These are phyloP conservation scores for Heterobasidion occidentale DNA, from an alignment of 1,284 basidiomycete species.

Conservation along the genomic window DNA sequence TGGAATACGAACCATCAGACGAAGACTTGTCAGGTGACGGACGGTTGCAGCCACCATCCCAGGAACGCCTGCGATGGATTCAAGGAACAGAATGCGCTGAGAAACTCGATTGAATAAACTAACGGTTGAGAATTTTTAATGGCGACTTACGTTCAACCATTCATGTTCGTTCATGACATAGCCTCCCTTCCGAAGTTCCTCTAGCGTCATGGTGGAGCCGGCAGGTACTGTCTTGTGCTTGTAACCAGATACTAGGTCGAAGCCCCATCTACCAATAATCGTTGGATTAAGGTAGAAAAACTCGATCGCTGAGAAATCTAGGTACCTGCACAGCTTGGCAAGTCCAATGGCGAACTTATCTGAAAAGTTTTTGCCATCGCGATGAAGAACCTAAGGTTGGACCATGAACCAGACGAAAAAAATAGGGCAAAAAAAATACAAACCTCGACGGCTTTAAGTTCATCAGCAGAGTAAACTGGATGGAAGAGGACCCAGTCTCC, in stretches of 20 bases:
- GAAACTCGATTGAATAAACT: constrained; percentile 1
- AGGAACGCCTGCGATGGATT: constrained; percentile 88
- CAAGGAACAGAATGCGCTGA: constrained; percentile 81
- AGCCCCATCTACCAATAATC: constrained; percentile 38
- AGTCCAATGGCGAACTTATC: constrained; percentile 69
- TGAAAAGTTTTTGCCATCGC: constrained; percentile 52
- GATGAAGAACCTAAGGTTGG: constrained; percentile 57
- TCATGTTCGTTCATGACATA: constrained; percentile 65
- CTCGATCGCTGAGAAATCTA: background rate
- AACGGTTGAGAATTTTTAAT: background rate
- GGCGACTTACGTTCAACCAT: constrained; percentile 62
- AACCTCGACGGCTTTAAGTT: constrained; percentile 73
- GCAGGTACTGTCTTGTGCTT: constrained; percentile 63
- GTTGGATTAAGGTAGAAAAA: background rate
- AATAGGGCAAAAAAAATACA: constrained; percentile 3
- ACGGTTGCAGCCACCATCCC: constrained; percentile 91
- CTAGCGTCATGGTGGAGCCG: constrained; percentile 51
- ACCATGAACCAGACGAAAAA: background rate
- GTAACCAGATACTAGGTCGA: constrained; percentile 79
- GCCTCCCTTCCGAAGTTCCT: constrained; percentile 66
- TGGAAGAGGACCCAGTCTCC: constrained; percentile 83
- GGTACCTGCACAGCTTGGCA: constrained; percentile 49
- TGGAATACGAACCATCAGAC: constrained; percentile 59
- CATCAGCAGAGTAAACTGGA: constrained; percentile 71
- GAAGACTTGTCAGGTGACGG: constrained; percentile 75